These are phyloP conservation scores for Schizosaccharomyces japonicus DNA, from an alignment of 805 yeast genomes.

Conservation along the genomic window DNA sequence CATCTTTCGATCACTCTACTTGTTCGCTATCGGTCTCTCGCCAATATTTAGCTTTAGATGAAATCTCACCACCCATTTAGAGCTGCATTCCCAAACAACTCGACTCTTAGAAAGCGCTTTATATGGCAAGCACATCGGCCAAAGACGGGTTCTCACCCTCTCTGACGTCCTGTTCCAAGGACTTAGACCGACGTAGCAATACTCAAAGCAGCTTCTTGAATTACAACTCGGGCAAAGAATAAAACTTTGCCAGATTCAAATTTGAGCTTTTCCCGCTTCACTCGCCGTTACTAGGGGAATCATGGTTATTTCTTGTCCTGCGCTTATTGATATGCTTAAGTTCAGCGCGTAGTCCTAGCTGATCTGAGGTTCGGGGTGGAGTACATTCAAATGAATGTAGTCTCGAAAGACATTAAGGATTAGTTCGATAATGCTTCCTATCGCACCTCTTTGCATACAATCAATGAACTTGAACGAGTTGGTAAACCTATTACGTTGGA, in stretches of 20 bases:
- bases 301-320: slow-evolving; percentile 25
- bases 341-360: slow-evolving; percentile 18
- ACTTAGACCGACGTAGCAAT: slow-evolving; percentile 17
- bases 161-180: slow-evolving; percentile 22
- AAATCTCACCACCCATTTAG: slow-evolving; percentile 20
- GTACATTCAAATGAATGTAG: slow-evolving; percentile 8
- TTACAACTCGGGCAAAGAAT: slow-evolving; percentile 19
- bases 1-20: slow-evolving; percentile 26
- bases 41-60: slow-evolving; percentile 25
- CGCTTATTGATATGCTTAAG: slow-evolving; percentile 24
- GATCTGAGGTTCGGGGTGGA: slow-evolving; percentile 19
- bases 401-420: too few relatives aligned
- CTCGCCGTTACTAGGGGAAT: slow-evolving; percentile 25
- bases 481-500: neutral
- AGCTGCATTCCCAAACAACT: slow-evolving; percentile 23
- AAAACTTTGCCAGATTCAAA: slow-evolving; percentile 19
- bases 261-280: slow-evolving; percentile 21
- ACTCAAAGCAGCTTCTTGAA: slow-evolving; percentile 18
- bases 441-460: too few relatives aligned
- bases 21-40: slow-evolving; percentile 27
- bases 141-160: slow-evolving; percentile 22
- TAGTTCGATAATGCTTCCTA: too few relatives aligned
- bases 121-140: slow-evolving; percentile 16
- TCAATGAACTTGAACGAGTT: too few relatives aligned
- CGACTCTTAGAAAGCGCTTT: slow-evolving; percentile 18